Percentiles rank a stretch among this genome's conserved stretches.
phyloP scores from a whole-genome alignment of 1,284 basidiomycete species.

The Spongispora temasekensis region DNA sequence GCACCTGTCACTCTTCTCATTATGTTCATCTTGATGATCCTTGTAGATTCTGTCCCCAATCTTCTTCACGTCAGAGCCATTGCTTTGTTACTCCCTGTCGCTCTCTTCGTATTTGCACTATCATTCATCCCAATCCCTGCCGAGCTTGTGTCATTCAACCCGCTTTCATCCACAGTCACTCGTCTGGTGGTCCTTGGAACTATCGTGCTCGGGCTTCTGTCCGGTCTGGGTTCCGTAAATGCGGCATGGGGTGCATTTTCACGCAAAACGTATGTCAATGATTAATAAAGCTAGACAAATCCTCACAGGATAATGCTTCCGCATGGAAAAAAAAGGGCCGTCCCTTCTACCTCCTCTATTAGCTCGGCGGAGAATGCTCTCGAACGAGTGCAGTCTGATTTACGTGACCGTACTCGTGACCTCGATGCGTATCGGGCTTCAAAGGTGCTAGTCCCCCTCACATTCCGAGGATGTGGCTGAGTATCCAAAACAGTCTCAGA shows the following conservation, averaged over 20 bases:
- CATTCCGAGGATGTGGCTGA: slow-evolving; percentile 13
- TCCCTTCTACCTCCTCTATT: slow-evolving; percentile 29
- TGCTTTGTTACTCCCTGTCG: slow-evolving; percentile 45
- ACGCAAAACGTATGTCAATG: slow-evolving; percentile 24
- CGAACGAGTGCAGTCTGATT: slow-evolving; percentile 33
- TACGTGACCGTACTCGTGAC: slow-evolving; percentile 32
- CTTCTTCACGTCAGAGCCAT: slow-evolving; percentile 25
- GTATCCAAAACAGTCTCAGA: slow-evolving; percentile 21
- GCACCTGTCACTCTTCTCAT: neutral
- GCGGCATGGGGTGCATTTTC: slow-evolving; percentile 55
- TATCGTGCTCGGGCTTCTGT: slow-evolving; percentile 67
- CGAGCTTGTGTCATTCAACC: slow-evolving; percentile 44
- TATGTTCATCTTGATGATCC: neutral
- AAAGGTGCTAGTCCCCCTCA: slow-evolving; percentile 24
- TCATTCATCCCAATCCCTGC: slow-evolving; percentile 67
- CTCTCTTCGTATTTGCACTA: slow-evolving; percentile 56
- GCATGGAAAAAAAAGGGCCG: slow-evolving; percentile 20
- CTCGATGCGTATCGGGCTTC: slow-evolving; percentile 23
- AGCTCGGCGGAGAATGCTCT: slow-evolving; percentile 36
- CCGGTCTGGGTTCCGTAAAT: slow-evolving; percentile 73
- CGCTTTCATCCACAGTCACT: slow-evolving; percentile 49
- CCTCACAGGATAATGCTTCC: slow-evolving; percentile 12
- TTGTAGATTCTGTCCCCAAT: slow-evolving; percentile 15
- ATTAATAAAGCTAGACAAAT: slow-evolving; percentile 14
- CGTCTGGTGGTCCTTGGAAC: slow-evolving; percentile 77